Evolutionary conservation across 148 eudicot genomes (phyloP), one percentile per base, ranked within the genome.

Genomic region (Camellia japonica): DNA sequence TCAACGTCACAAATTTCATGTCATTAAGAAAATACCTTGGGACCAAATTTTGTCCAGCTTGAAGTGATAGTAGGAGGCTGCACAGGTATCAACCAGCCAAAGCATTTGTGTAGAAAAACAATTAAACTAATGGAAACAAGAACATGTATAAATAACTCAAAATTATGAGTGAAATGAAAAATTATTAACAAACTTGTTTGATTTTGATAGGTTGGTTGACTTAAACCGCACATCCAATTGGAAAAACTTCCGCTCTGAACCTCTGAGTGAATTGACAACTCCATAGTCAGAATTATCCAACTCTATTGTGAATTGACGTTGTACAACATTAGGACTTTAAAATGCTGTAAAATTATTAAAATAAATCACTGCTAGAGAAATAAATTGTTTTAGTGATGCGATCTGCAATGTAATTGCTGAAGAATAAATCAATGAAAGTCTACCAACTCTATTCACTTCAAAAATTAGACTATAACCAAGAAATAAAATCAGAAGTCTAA

Each of bases 161-260:
- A 65, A 8, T 18, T 54, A 2, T 49, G 1, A 3, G 16, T 8
- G 13, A 44, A 8, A 68, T 49, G 16, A 58, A 16, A 52, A 49
- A 73, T 52, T 56, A 43, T 11, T 23, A 51, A 65, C 51, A 74
- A 19, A 3, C 42, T 7, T 30, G 30, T 19, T 41, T 71, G 58
- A 38, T 49, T 7, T 49, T 49, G 52, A 7, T 49, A 49, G 52
- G 52, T 49, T 49, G 52, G 52, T 58, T 11, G 46, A 46, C 20
- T 58, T 43, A 59, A 75, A 74, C 41, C 67, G 41, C 38, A 16
- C 51, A 67, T 81, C 74, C 38, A 68, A 20, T 20, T 10, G 74
- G 79, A 59, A 49, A 79, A 66, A 80, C 54, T 59, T n/a, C 72
- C 12, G 19, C 6, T 41, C 49, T 68, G 20, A 68, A 68, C n/a